Evolutionary conservation across 202 grass and related monocot species (phyloP).

Genomic region (Setaria viridis): DNA sequence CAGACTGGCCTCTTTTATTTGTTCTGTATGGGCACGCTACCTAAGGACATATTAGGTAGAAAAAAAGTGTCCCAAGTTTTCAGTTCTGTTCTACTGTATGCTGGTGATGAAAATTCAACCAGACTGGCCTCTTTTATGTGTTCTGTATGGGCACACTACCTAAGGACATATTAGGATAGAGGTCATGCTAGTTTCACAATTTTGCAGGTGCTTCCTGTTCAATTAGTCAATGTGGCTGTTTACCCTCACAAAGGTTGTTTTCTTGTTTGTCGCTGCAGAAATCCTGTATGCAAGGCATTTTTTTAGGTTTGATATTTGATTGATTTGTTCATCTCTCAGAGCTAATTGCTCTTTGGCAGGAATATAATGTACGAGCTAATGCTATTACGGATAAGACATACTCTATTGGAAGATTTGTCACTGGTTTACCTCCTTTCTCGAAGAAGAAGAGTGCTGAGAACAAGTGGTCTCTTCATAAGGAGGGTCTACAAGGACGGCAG

Average conservation of each 20-base stretch:
- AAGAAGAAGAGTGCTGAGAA: constrained; percentile 87
- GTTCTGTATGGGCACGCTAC: no score
- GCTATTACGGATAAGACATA: constrained; percentile 66
- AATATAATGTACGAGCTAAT: constrained; percentile 93
- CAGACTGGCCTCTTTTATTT: no score
- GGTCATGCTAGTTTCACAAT: constrained; percentile 7
- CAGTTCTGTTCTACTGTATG: background rate
- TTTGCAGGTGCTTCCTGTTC: constrained; percentile 22
- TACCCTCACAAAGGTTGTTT: constrained; percentile 7
- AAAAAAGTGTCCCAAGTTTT: background rate
- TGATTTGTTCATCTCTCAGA: constrained; percentile 26
- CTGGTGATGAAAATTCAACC: background rate
- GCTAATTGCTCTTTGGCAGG: constrained; percentile 47
- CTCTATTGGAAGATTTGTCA: constrained; percentile 92
- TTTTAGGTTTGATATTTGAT: constrained; percentile 34
- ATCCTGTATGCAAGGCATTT: constrained; percentile 5
- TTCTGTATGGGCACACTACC: background rate
- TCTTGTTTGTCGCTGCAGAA: background rate
- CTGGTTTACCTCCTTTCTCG: constrained; percentile 89
- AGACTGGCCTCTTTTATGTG: background rate
- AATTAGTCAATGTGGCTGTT: constrained; percentile 21
- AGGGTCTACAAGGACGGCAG: constrained; percentile 84
- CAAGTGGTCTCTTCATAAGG: constrained; percentile 98
- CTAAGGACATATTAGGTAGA: background rate
- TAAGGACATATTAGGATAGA: constrained; percentile 15